Percentiles rank a stretch among this genome's conserved stretches.
phyloP scores from a whole-genome alignment of 768 basidiomycete genomes.

The Boletus fagicola region DNA sequence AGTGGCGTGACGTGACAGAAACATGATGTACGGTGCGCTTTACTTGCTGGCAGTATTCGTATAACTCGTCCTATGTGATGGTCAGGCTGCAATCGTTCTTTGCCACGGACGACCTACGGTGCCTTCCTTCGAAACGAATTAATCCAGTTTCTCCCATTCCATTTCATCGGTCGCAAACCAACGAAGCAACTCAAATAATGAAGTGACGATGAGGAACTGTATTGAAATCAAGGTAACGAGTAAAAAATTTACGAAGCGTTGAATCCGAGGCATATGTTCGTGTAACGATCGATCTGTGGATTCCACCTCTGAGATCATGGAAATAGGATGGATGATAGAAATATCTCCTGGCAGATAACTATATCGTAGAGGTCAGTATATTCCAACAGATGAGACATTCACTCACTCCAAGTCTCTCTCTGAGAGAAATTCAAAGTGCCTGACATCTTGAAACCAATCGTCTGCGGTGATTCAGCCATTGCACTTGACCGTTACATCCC shows the following conservation, averaged over 20 bases:
- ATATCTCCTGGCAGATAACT: slow-evolving; percentile 84
- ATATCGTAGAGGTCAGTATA: slow-evolving; percentile 1
- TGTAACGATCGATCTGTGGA: slow-evolving; percentile 24
- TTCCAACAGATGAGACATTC: slow-evolving; percentile 7
- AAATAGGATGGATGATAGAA: slow-evolving; percentile 73
- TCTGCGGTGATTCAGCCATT: slow-evolving; percentile 73
- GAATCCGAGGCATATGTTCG: slow-evolving; percentile 31
- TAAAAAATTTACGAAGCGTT: slow-evolving; percentile 72
- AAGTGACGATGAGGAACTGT: slow-evolving; percentile 79
- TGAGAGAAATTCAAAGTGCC: slow-evolving; percentile 79
- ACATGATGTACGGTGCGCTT: too few species aligned
- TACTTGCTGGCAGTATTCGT: slow-evolving; percentile 81
- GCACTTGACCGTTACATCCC: slow-evolving; percentile 50
- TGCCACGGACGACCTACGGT: slow-evolving; percentile 45
- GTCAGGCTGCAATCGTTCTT: slow-evolving; percentile 3
- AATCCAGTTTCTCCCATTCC: slow-evolving; percentile 80
- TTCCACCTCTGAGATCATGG: slow-evolving; percentile 61
- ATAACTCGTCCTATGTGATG: slow-evolving; percentile 77
- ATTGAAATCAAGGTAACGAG: slow-evolving; percentile 77
- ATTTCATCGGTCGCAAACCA: slow-evolving; percentile 75
- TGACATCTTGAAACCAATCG: slow-evolving; percentile 93
- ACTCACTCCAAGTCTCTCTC: slow-evolving; percentile 59
- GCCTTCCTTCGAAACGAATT: slow-evolving; percentile 73
- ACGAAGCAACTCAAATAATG: slow-evolving; percentile 81
- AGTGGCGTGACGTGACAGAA: too few species aligned